Base-by-base conservation (phyloP, 106 monocot species). In the Gastrodia elata region DNA sequence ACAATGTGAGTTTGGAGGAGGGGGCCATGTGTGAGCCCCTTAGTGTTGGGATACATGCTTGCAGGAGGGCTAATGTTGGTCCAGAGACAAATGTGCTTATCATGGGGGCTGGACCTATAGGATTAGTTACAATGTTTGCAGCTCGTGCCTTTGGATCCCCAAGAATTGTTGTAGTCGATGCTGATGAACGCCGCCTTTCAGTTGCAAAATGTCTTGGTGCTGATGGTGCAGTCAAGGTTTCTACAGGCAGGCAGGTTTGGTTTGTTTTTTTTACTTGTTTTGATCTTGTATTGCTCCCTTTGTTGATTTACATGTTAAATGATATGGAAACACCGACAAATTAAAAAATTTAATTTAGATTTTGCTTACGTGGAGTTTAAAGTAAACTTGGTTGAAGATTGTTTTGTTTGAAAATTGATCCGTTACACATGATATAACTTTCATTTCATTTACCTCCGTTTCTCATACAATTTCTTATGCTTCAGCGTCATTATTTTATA, bases 11-110 rank as follows among this genome's bases (percentile, higher is more conserved):
- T 75, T 58, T 95, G 73, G 95, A 95, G 78, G 95, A 95, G 82
- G 95, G 95, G 10, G 95, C 95, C 37, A 95, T 95, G 95, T 95
- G 95, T 76, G 95, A 95, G 65, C 95, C 95, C 20, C 95, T 95
- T 14, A 95, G 95, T 71, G 95, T 95, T 64, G 95, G 89, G 38
- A 67, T 95, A 64, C 87, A 95, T 77, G 95, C 95, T 68, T 92
- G 95, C 41, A 83, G 95, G 18, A 89, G 95, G 68, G 92, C 91
- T 49, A 59, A 43, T n/a, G 68, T 95, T 74, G 87, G 87, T 38
- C 85, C 95, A 26, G 89, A 92, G 74, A 92, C 85, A 37, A 87
- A 76, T 75, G 91, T 89, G 48, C 83, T 95, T 2, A 81, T 95
- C 59, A 80, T 95, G 85, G 95, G 95, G 38, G 89, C 95, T 40